phyloP scores from a whole-genome alignment of 164 flowering plant species.

The Brasenia schreberi region DNA sequence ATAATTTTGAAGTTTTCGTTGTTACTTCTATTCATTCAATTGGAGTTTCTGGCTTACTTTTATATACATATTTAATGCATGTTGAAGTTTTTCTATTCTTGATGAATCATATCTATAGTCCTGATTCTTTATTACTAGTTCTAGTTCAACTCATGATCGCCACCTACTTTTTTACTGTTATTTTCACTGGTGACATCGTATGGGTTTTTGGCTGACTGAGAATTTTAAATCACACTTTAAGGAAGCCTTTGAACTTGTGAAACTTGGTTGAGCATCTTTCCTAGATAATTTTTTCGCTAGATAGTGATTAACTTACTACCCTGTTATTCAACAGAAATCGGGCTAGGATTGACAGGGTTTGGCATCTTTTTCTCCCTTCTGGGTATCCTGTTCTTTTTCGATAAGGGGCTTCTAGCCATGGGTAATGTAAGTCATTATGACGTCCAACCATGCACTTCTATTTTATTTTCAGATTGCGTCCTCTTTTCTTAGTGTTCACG shows the following conservation, averaged over 20 bases:
- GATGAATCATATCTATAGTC: no score
- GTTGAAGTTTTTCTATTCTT: no score
- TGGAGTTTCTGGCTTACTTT: no score
- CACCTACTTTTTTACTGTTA: no score
- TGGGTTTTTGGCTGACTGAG: no score
- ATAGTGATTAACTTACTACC: neutral
- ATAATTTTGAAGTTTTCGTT: no score
- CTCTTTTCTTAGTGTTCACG: constrained; percentile 3
- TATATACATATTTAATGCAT: no score
- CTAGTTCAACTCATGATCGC: no score
- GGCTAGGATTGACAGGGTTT: constrained; percentile 90
- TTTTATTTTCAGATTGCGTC: neutral
- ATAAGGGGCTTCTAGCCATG: constrained; percentile 92
- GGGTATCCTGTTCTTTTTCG: constrained; percentile 81
- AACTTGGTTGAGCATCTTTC: neutral
- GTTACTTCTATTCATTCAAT: no score
- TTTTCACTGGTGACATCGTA: no score
- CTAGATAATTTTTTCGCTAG: neutral
- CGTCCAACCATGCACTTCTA: neutral
- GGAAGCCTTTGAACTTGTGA: neutral
- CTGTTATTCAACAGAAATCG: constrained; percentile 60
- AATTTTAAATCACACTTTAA: neutral
- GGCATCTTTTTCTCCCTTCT: constrained; percentile 79
- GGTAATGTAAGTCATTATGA: constrained; percentile 68
- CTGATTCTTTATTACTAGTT: no score